Base-by-base conservation (phyloP, 2,329 filamentous ascomycete genomes). In the Neonectria punicea region DNA sequence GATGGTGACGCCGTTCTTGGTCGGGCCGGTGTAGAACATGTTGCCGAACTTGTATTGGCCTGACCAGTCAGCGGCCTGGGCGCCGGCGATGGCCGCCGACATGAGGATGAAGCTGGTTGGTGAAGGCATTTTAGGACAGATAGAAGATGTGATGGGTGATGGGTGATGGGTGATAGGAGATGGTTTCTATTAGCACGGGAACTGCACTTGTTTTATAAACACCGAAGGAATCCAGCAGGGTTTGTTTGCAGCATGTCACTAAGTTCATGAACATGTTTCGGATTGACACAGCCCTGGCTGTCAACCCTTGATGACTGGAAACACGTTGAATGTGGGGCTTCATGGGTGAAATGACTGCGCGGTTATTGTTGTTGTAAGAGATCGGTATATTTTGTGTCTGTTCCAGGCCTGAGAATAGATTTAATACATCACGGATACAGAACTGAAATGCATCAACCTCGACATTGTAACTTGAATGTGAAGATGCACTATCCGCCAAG, bases 31-130 rank as follows among this genome's bases (percentile, higher is more conserved):
- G 51, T 64, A 66, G 46, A 66, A 66, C 64, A 60, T 64, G 56
- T 66, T 66, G 47, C 61, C 64, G 28, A 66, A 66, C 34, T 66
- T 60, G 55, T 66, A 64, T n/a, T 53, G 39, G 10, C 64, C 64
- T 3, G 32, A 43, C 64, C 64, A 66, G 9, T n/a, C 55, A 13
- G 16, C 32, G 30, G 64, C 64, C 32, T 43, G 51, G 8, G 30
- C 64, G 16, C 61, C 56, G 51, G 55, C 20, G 18, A 61, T 28
- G 30, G 55, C 54, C 13, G 49, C 32, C 2, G 53, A 51, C 13
- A 63, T 46, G 3, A 66, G 28, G 28, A 53, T 22, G 13, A 56
- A 60, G 16, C 47, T 41, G 51, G 46, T 22, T 13, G 58, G 54
- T 3, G 58, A 41, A 39, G 53, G 61, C 64, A 66, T 66, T 10